phyloP scores from a whole-genome alignment of 371 early-diverging fungal genomes.

The Syncephalis plumigaleata region DNA sequence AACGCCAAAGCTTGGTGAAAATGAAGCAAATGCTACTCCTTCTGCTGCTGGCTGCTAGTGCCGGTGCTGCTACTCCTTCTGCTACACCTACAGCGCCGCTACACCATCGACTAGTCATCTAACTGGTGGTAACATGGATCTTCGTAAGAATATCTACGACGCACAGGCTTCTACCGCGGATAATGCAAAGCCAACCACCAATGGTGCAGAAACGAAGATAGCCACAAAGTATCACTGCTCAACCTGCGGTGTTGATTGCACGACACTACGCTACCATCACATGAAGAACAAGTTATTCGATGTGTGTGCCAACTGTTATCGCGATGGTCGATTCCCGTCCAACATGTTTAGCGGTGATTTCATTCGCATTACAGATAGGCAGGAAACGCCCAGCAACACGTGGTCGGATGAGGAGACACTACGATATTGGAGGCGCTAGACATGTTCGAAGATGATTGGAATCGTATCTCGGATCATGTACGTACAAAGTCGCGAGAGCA shows the following conservation, averaged over 20 bases:
- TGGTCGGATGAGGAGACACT: conserved; percentile 96
- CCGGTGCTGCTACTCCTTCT: too few species aligned
- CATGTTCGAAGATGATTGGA: conserved; percentile 94
- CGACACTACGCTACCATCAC: conserved; percentile 60
- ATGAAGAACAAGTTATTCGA: conserved; percentile 63
- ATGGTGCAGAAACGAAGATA: conserved; percentile 10
- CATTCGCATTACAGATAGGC: conserved; percentile 36
- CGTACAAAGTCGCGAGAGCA: conserved; percentile 84
- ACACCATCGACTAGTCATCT: not conserved
- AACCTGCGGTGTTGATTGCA: conserved; percentile 85
- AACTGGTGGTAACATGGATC: conserved; percentile 4
- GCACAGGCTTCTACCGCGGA: conserved; percentile 8
- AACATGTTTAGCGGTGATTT: conserved; percentile 76
- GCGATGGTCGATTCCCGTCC: conserved; percentile 87
- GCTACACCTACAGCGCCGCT: not conserved
- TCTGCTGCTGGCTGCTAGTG: not conserved
- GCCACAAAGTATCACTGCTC: conserved; percentile 41
- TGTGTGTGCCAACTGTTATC: conserved; percentile 75
- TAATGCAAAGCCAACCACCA: conserved; percentile 8
- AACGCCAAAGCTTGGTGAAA: not conserved
- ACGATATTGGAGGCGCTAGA: conserved; percentile 90
- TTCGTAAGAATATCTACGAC: conserved; percentile 37
- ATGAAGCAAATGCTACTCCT: conserved; percentile 1
- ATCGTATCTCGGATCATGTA: conserved; percentile 81
- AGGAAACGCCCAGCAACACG: conserved; percentile 29